Percentiles rank a stretch among this genome's conserved stretches.
Evolutionary conservation across 2,329 filamentous ascomycete species (phyloP).

Genomic region (Pseudopithomyces chartarum): DNA sequence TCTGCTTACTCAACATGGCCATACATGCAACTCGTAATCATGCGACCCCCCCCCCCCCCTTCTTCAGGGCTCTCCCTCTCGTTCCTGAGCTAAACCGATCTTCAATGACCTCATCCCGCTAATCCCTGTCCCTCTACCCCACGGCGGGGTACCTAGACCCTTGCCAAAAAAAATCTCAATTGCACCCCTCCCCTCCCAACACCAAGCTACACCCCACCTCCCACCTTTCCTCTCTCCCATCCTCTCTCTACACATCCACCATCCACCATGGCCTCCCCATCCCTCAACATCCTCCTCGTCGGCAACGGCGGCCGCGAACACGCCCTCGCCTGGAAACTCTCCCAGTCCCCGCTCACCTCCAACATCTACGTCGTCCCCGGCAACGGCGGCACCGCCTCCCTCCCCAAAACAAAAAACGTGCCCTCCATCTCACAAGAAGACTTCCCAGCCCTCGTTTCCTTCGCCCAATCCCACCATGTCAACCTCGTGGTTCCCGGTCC

Average conservation of each 20-base stretch:
- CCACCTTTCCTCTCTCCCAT: not conserved
- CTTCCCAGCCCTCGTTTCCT: slow-evolving; percentile 75
- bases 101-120: too few species aligned
- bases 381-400: slow-evolving; percentile 76
- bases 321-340: slow-evolving; percentile 91
- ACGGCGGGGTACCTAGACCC: slow-evolving; percentile 4
- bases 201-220: not conserved
- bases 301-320: slow-evolving; percentile 96
- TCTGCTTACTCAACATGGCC: too few species aligned
- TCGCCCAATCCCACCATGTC: slow-evolving; percentile 73
- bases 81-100: too few species aligned
- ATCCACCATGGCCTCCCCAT: not conserved
- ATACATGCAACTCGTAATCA: too few species aligned
- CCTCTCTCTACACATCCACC: not conserved
- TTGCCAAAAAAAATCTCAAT: slow-evolving; percentile 1
- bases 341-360: slow-evolving; percentile 78
- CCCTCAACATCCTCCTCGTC: slow-evolving; percentile 70
- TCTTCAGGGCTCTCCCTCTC: too few species aligned
- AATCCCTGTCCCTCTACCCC: not conserved
- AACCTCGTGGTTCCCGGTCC: slow-evolving; percentile 89
- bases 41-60: too few species aligned
- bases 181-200: not conserved
- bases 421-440: slow-evolving; percentile 71
- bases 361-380: slow-evolving; percentile 73
- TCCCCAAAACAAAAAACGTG: slow-evolving; percentile 74